Base-by-base conservation (phyloP, 2,329 filamentous ascomycete genomes). In the Calonectria hawksworthii region DNA sequence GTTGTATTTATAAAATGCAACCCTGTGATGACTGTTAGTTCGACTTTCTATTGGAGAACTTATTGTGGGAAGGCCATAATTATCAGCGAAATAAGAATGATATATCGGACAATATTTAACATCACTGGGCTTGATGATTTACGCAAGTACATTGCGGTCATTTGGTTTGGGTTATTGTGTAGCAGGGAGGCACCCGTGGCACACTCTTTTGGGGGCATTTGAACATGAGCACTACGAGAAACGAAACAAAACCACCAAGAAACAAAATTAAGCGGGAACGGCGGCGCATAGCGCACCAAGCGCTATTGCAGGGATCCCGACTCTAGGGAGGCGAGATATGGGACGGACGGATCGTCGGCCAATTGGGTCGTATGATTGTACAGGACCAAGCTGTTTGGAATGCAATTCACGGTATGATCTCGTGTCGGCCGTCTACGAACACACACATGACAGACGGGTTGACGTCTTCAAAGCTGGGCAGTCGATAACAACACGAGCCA, bases 401-500 rank as follows among this genome's bases (percentile, higher is more conserved):
- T 75, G 74, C 32, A 41, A 36, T 75, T 52, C 74, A 69, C 63
- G 70, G 63, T 44, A 28, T 51, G 52, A 72, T 56, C 41, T 64
- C 63, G 63, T 47, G 63, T 71, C 61, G 51, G 38, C 52, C 9
- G 47, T 47, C 59, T 26, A 28, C 30, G 34, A 30, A 47, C 18
- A 23, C 34, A 51, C 64, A 47, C 64, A 68, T 56, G 47, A 73
- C 68, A 61, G 47, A 73, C 68, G 51, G 70, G 51, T 38, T 63
- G 68, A 66, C 56, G 38, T 54, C 52, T 56, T 67, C 61, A 54
- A 50, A 36, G 52, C 30, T 16, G 51, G 38, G 11, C 38, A 41
- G 32, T 59, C 61, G 56, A 69, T 67, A 52, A 54, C 67, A 68
- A 74, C 67, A 71, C 70, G 74, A 75, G 70, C 74, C 70, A 73